Evolutionary conservation across 495 filamentous ascomycete species (phyloP), one percentile per base, ranked within the genome.

Genomic region (Halenospora varia): DNA sequence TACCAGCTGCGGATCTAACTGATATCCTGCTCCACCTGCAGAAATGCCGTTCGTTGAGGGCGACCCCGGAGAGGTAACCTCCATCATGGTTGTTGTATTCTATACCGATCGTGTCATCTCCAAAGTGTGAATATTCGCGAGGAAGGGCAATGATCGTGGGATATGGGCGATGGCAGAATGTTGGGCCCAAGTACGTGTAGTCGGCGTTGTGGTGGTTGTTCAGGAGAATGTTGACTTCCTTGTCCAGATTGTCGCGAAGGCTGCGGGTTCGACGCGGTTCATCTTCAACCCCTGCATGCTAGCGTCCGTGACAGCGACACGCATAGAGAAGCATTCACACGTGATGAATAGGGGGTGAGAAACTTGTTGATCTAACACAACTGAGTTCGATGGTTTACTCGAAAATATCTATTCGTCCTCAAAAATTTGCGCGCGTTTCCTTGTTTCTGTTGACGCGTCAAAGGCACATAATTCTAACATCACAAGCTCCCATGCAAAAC

Each of bases 1-100:
- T 41, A 98, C 71, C 48, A 76, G 65, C 50, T 53, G 62, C 0
- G 79, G 76, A 62, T 81, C 75, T 60, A 81, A 51, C 48, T 25
- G 48, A 13, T 25, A 51, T 26, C 23, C 48, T 26, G n/a, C 48
- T 48, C 61, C 59, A 58, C 73, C 60, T 35, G 72, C 60, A 44
- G 71, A 60, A 35, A 72, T 64, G 66, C 75, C 75, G 62, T 78
- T 78, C 20, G 73, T 24, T 41, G 66, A 70, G 39, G 72, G 66
- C 57, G 65, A 70, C 52, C 66, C 61, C 45, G 75, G 66, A 60
- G 71, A 67, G 63, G 68, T 65, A 54, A 75, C 63, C 42, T 50
- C 44, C 48, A 42, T 62, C 54, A 55, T 62, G 60, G 50, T 26
- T 41, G 25, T n/a, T 53, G 22, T 48, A 2, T 19, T 41, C 51